phyloP scores from a whole-genome alignment of 257 asterid species.

The Penstemon eatonii region DNA sequence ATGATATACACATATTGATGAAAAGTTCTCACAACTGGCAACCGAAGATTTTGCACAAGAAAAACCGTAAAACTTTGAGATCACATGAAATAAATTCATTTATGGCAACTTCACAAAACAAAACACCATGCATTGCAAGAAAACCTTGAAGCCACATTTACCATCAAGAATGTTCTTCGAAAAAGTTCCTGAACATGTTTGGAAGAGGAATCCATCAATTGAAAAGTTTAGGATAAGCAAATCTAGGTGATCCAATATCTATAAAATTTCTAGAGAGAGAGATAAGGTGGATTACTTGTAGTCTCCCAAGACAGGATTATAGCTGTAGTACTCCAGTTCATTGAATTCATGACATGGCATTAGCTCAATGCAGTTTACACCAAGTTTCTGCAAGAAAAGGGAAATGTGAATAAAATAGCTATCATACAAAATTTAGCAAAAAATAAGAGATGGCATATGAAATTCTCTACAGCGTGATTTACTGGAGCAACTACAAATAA shows the following conservation, averaged over 20 bases:
- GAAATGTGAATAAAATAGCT: slow-evolving; percentile 15
- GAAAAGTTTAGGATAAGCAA: slow-evolving; percentile 16
- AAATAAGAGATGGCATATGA: slow-evolving; percentile 9
- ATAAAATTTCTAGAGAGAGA: slow-evolving; percentile 23
- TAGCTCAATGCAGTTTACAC: slow-evolving; percentile 96
- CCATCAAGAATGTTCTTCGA: not conserved
- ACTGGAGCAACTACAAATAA: slow-evolving; percentile 17
- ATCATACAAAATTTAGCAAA: slow-evolving; percentile 16
- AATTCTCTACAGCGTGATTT: slow-evolving; percentile 16
- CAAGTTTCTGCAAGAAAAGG: slow-evolving; percentile 70
- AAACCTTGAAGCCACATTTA: not conserved
- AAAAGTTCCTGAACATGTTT: slow-evolving; percentile 12
- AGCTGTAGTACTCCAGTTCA: slow-evolving; percentile 91
- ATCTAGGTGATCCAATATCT: slow-evolving; percentile 12
- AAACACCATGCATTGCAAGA: slow-evolving; percentile 1
- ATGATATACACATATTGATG: not conserved
- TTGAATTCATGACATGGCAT: slow-evolving; percentile 99
- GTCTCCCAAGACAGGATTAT: slow-evolving; percentile 86
- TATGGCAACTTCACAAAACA: slow-evolving; percentile 2
- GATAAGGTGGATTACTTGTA: slow-evolving; percentile 61
- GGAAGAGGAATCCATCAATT: slow-evolving; percentile 12
- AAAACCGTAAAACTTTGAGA: slow-evolving; percentile 3
- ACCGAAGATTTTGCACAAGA: not conserved
- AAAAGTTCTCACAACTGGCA: slow-evolving; percentile 18
- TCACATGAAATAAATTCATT: slow-evolving; percentile 21